Base-by-base conservation (phyloP, 768 basidiomycete species). In the Lentinula aciculospora region DNA sequence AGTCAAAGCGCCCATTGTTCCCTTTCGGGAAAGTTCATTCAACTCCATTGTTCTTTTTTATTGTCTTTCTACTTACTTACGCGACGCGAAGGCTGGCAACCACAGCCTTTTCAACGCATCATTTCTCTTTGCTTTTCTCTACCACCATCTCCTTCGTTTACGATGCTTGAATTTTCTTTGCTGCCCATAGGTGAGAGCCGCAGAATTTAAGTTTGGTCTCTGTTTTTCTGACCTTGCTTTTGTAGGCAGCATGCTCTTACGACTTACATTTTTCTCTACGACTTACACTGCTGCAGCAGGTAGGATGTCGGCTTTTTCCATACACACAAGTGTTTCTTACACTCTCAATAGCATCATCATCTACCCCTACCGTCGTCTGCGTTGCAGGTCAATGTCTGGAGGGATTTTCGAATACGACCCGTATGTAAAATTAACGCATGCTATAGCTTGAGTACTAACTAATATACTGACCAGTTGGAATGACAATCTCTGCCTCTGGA, bases 341-440 rank as follows among this genome's bases (percentile, higher is more conserved):
- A 29, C 10, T 28, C 3, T 44, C 36, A 34, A 25, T 55, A 84
- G 81, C 75, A 67, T 84, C 85, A 59, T 83, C 85, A 70, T 72
- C 76, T 69, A 76, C 79, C 63, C 69, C 74, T 59, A 71, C 76
- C 65, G 83, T 92, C 57, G 76, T 93, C 60, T 92, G 90, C 78
- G 76, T 89, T 88, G 87, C 90, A 68, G 90, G 90, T 64, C 89
- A 93, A 87, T 92, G 91, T 76, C 72, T 92, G 57, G 80, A 91
- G 70, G 91, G 91, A 58, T 81, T 73, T 71, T 83, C 88, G 31
- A 92, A 92, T 66, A 81, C 78, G 23, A 86, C 88, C 65, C 73
- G 88, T 85, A 58, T 32, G 74, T 71, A 17, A 29, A 29, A 15
- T 19, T 57, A 37, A 45, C 3, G 53, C 32, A 21, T 4, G 25